phyloP scores from a whole-genome alignment of 257 asterid genomes.

The Jaltomata sinuosa region DNA sequence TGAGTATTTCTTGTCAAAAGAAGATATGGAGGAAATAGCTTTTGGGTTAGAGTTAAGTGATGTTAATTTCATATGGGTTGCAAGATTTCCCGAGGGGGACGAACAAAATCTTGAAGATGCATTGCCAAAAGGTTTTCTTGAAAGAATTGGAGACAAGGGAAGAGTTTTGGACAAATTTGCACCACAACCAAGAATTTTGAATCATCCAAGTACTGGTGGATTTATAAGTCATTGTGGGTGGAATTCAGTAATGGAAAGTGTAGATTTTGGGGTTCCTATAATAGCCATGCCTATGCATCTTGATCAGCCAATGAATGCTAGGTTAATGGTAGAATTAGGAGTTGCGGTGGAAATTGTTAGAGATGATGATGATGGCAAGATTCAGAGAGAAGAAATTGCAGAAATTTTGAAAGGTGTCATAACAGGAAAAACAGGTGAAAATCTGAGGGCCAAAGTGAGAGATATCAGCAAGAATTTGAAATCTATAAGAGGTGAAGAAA shows the following conservation, averaged over 20 bases:
- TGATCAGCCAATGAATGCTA: constrained; percentile 35
- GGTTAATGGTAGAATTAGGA: constrained; percentile 19
- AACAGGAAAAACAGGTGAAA: constrained; percentile 11
- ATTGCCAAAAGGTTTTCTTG: constrained; percentile 26
- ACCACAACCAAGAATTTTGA: constrained; percentile 21
- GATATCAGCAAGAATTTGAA: constrained; percentile 15
- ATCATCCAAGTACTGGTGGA: constrained; percentile 20
- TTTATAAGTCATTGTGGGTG: constrained; percentile 36
- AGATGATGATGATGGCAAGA: constrained; percentile 10
- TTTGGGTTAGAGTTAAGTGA: constrained; percentile 38
- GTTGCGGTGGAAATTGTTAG: constrained; percentile 28
- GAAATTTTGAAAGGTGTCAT: constrained; percentile 12
- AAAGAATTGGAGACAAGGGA: constrained; percentile 26
- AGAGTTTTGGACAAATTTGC: constrained; percentile 24
- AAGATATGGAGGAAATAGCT: constrained; percentile 40
- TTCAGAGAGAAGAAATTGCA: constrained; percentile 9
- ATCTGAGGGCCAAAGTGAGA: constrained; percentile 5
- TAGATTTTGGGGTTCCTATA: constrained; percentile 24
- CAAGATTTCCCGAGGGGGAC: constrained; percentile 28
- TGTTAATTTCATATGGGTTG: constrained; percentile 46
- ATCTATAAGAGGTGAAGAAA: constrained; percentile 13
- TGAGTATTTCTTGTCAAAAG: constrained; percentile 31
- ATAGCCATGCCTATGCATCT: constrained; percentile 32
- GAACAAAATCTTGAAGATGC: constrained; percentile 11
- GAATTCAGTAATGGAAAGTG: constrained; percentile 23